phyloP scores from a whole-genome alignment of 805 yeast species.

The Schizosaccharomyces lindneri region DNA sequence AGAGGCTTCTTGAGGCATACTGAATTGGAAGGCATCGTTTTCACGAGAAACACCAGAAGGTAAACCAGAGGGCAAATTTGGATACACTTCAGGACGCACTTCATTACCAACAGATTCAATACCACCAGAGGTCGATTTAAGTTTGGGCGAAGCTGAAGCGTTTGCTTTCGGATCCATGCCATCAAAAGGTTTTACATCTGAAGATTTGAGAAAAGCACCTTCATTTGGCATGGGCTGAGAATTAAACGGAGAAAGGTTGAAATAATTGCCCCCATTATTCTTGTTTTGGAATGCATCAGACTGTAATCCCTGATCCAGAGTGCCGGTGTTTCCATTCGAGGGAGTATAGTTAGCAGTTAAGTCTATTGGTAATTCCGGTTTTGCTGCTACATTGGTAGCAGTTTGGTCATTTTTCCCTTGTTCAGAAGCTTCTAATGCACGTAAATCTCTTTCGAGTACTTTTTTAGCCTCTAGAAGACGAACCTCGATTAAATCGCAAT shows the following conservation, averaged over 20 bases:
- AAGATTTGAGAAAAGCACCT: too few species aligned
- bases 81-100: too few species aligned
- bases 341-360: too few species aligned
- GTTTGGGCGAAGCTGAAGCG: too few species aligned
- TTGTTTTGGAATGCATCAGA: too few species aligned
- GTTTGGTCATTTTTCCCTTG: not conserved
- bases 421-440: not conserved
- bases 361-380: not conserved
- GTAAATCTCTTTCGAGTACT: not conserved
- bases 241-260: not conserved
- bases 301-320: too few species aligned
- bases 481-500: not conserved
- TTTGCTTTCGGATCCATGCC: too few species aligned
- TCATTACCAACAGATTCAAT: too few species aligned
- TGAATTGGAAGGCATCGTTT: not conserved
- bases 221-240: not conserved
- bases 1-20: not conserved
- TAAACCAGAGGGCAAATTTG: too few species aligned
- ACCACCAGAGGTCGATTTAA: too few species aligned
- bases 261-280: not conserved
- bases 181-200: too few species aligned
- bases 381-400: not conserved
- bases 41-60: not conserved
- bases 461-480: not conserved
- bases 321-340: too few species aligned